Evolutionary conservation across 306 rosid genomes (phyloP).

Genomic region (Potentilla sterilis): DNA sequence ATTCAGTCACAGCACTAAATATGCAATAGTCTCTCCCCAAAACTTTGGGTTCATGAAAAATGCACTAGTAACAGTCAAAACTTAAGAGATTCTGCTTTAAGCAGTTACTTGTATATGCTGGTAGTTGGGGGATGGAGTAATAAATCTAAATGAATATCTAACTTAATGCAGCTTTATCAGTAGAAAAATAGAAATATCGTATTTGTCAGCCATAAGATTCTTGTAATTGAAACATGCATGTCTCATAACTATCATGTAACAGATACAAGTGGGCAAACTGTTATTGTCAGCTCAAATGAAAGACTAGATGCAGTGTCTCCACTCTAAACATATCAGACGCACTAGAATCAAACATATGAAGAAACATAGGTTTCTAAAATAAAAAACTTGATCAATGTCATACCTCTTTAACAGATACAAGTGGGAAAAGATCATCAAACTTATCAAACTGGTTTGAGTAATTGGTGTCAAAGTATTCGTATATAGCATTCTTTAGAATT

Average conservation of each 20-base stretch:
- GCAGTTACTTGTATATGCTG: background rate
- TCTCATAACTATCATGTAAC: background rate
- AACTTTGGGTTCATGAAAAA: background rate
- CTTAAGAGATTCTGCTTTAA: background rate
- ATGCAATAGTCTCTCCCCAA: background rate
- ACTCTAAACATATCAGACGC: conserved; percentile 6
- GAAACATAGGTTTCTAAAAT: background rate
- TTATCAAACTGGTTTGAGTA: conserved; percentile 75
- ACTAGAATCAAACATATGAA: background rate
- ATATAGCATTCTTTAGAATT: conserved; percentile 79
- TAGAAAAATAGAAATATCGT: background rate
- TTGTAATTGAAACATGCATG: background rate
- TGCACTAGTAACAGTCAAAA: background rate
- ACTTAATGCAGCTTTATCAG: too few relatives aligned
- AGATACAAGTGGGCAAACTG: too few relatives aligned
- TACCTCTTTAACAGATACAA: conserved; percentile 86
- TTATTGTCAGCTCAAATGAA: conserved; percentile 5
- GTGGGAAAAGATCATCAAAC: conserved; percentile 77
- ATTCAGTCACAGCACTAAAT: background rate
- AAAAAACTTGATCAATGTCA: background rate
- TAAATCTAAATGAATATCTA: background rate
- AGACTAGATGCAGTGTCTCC: background rate
- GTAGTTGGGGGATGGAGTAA: background rate
- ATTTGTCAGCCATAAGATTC: background rate
- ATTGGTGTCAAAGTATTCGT: conserved; percentile 70